Conservation (phyloP, 345 rosid genomes). For the Limnanthes douglasii region DNA sequence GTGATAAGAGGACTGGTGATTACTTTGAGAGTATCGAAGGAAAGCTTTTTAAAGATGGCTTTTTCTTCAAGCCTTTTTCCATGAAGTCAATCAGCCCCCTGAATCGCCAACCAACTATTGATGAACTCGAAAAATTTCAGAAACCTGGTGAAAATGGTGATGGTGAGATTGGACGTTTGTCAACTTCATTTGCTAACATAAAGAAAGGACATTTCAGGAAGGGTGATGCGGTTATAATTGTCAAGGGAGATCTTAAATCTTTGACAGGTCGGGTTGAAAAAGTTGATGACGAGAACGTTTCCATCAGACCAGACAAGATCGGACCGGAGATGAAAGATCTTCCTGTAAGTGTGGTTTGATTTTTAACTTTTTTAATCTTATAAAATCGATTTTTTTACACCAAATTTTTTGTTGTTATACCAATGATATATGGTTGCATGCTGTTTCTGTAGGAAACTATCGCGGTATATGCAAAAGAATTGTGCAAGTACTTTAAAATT, state of each 20-base stretch:
- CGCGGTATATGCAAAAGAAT: slow-evolving; percentile 73
- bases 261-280: slow-evolving; percentile 98
- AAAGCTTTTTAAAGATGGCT: slow-evolving; percentile 83
- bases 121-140: slow-evolving; percentile 87
- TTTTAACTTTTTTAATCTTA: no score
- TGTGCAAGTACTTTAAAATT: slow-evolving; percentile 89
- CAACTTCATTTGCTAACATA: slow-evolving; percentile 78
- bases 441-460: slow-evolving; percentile 66
- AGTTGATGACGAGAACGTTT: slow-evolving; percentile 92
- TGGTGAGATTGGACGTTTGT: slow-evolving; percentile 53
- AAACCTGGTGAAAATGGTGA: slow-evolving; percentile 74
- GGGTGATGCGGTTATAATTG: slow-evolving; percentile 89
- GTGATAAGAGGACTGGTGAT: slow-evolving; percentile 78
- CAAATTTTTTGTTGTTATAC: no score
- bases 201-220: slow-evolving; percentile 97
- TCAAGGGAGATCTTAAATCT: slow-evolving; percentile 89
- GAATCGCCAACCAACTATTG: slow-evolving; percentile 80
- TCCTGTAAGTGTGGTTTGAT: no score
- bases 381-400: no score
- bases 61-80: slow-evolving; percentile 69
- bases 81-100: slow-evolving; percentile 67
- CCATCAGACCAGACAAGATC: slow-evolving; percentile 71
- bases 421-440: no score
- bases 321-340: slow-evolving; percentile 90
- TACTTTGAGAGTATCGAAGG: slow-evolving; percentile 79